Conservation (phyloP, 1,284 basidiomycete genomes). For the Sporisorium graminicola region DNA sequence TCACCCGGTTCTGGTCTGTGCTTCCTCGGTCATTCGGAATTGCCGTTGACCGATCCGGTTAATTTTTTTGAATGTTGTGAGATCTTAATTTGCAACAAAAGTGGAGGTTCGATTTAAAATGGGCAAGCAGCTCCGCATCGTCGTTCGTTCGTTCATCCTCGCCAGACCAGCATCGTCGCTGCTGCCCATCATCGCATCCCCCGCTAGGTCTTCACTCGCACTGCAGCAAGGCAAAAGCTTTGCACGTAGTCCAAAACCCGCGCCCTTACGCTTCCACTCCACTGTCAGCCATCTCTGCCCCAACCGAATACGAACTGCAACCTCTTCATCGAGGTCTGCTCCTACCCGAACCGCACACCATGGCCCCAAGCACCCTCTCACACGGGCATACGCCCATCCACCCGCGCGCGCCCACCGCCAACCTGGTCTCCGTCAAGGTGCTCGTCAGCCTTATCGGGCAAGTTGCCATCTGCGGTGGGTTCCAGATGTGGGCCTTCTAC, state of each 20-base stretch:
- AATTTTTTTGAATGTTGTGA: not conserved
- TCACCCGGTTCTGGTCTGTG: not conserved
- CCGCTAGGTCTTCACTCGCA: not conserved
- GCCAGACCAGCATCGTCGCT: not conserved
- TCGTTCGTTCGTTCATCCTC: too few relatives aligned
- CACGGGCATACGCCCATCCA: conserved; percentile 74
- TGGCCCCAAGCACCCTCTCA: conserved; percentile 8
- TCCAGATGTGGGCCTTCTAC: conserved; percentile 89
- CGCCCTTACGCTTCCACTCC: not conserved
- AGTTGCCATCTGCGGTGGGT: conserved; percentile 84
- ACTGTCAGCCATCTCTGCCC: conserved; percentile 12
- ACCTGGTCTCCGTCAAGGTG: conserved; percentile 95
- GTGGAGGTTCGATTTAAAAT: not conserved
- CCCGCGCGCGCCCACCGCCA: conserved; percentile 93
- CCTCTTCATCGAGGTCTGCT: conserved; percentile 29
- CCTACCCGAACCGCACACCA: not conserved
- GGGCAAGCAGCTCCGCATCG: conserved; percentile 7
- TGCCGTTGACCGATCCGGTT: not conserved
- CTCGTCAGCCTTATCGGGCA: conserved; percentile 93
- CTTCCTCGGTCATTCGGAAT: not conserved
- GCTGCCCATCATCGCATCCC: not conserved
- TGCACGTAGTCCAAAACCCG: not conserved
- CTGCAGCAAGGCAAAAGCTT: not conserved
- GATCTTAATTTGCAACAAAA: not conserved
- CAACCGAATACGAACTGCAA: conserved; percentile 23